These are phyloP conservation scores for Trichocladium uniseriatum DNA, from an alignment of 495 filamentous ascomycete species.

Conservation along the genomic window DNA sequence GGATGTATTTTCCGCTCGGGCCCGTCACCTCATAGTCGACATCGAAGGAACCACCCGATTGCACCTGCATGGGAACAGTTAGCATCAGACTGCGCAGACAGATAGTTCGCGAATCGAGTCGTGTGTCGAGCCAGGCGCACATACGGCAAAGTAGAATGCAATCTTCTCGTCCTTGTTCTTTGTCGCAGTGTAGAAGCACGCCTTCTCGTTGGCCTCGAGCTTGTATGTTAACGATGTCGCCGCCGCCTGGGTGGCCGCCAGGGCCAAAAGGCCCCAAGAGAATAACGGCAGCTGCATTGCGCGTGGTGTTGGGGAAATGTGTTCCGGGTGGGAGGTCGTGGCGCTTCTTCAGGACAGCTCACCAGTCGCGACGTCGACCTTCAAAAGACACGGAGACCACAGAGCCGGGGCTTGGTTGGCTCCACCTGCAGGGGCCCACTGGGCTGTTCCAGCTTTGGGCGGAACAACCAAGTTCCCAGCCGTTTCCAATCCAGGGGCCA, in stretches of 20 bases:
- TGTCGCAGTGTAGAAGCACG: slow-evolving; percentile 84
- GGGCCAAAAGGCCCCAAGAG: slow-evolving; percentile 54
- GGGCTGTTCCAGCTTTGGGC: slow-evolving; percentile 13
- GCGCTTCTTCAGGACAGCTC: slow-evolving; percentile 20
- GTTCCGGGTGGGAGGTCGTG: slow-evolving; percentile 3
- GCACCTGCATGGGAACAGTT: slow-evolving; percentile 50
- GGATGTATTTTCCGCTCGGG: slow-evolving; percentile 69
- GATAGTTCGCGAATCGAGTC: neutral
- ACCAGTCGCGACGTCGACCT: slow-evolving; percentile 17
- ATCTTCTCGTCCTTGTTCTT: slow-evolving; percentile 73
- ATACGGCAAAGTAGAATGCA: slow-evolving; percentile 96
- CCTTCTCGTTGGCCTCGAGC: slow-evolving; percentile 79
- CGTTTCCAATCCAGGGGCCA: slow-evolving; percentile 3
- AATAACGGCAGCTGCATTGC: slow-evolving; percentile 44
- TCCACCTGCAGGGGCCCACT: too few species aligned
- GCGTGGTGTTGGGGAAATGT: slow-evolving; percentile 7
- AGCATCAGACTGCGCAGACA: neutral
- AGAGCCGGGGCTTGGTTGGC: neutral
- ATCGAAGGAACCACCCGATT: slow-evolving; percentile 94
- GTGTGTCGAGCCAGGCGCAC: slow-evolving; percentile 20
- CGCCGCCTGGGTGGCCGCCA: slow-evolving; percentile 47
- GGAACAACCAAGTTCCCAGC: slow-evolving; percentile 22
- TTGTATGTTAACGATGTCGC: slow-evolving; percentile 94
- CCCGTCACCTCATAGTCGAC: slow-evolving; percentile 85
- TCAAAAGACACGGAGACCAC: slow-evolving; percentile 13